Percentiles rank a stretch among this genome's conserved stretches.
These are phyloP conservation scores for Hagleromyces aurorensis DNA, from an alignment of 805 yeast species.

Conservation along the genomic window DNA sequence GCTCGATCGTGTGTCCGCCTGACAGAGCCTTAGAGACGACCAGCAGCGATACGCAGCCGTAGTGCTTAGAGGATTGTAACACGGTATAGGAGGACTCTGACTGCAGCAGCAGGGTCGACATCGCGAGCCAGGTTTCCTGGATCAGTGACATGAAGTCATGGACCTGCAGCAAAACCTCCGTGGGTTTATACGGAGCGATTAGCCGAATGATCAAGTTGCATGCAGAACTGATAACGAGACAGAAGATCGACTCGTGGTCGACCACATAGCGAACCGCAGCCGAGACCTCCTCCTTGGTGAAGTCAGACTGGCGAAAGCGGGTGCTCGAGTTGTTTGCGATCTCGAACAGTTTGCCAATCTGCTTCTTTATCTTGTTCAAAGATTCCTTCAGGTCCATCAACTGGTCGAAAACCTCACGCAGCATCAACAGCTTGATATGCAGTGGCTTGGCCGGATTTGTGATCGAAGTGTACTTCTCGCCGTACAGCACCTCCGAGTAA, in stretches of 20 bases:
- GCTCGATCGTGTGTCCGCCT: slow-evolving; percentile 4
- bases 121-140: slow-evolving; percentile 10
- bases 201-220: slow-evolving; percentile 21
- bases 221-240: slow-evolving; percentile 11
- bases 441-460: slow-evolving; percentile 21
- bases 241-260: slow-evolving; percentile 11
- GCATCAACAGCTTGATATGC: slow-evolving; percentile 10
- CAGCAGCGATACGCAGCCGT: slow-evolving; percentile 8
- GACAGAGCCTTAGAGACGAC: slow-evolving; percentile 8
- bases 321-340: slow-evolving; percentile 7
- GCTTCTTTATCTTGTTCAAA: slow-evolving; percentile 18
- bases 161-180: slow-evolving; percentile 4
- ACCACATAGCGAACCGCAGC: slow-evolving; percentile 12
- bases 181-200: slow-evolving; percentile 6
- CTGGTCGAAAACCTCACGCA: slow-evolving; percentile 15
- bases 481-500: slow-evolving; percentile 17
- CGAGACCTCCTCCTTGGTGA: slow-evolving; percentile 8
- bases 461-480: slow-evolving; percentile 24
- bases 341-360: slow-evolving; percentile 15
- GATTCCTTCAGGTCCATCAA: slow-evolving; percentile 9
- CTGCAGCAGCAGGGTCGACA: slow-evolving; percentile 8
- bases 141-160: slow-evolving; percentile 3
- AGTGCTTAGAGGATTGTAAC: slow-evolving; percentile 10
- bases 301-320: slow-evolving; percentile 1
- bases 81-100: slow-evolving; percentile 14